These are phyloP conservation scores for Lolium multiflorum DNA, from an alignment of 176 grass and related monocot species.

Conservation along the genomic window DNA sequence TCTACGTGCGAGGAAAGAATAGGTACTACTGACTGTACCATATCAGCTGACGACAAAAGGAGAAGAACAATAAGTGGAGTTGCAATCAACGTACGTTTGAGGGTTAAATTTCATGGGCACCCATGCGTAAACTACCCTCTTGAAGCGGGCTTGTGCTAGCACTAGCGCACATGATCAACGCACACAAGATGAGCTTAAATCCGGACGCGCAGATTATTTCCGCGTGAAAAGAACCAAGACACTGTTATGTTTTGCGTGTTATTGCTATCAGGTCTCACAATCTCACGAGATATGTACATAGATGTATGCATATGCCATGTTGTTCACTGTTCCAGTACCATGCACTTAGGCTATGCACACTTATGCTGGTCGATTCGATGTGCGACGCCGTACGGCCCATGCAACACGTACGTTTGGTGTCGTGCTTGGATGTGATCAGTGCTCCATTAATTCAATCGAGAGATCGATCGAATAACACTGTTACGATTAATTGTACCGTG, in stretches of 20 bases:
- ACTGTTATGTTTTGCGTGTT: not conserved
- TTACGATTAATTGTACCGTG: not conserved
- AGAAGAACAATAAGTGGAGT: not conserved
- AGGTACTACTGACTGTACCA: not conserved
- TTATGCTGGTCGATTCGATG: not conserved
- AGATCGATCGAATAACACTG: not conserved
- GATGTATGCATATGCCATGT: not conserved
- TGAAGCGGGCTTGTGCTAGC: constrained; percentile 12
- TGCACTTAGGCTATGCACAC: constrained; percentile 3
- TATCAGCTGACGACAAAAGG: not conserved
- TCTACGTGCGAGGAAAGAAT: not conserved
- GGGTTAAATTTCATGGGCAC: constrained; percentile 17
- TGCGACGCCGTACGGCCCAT: not conserved
- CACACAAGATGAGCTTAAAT: not conserved
- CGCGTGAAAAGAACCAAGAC: not conserved
- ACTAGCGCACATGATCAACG: not conserved
- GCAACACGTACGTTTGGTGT: not conserved
- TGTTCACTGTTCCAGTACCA: constrained; percentile 1
- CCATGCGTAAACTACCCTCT: not conserved
- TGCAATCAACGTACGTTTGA: constrained; percentile 8
- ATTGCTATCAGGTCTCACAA: not conserved
- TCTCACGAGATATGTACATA: not conserved
- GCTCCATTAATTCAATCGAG: not conserved
- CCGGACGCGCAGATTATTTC: not conserved
- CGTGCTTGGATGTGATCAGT: constrained; percentile 4